phyloP scores from a whole-genome alignment of 2,329 filamentous ascomycete genomes.

The Ceratocystis papillata region DNA sequence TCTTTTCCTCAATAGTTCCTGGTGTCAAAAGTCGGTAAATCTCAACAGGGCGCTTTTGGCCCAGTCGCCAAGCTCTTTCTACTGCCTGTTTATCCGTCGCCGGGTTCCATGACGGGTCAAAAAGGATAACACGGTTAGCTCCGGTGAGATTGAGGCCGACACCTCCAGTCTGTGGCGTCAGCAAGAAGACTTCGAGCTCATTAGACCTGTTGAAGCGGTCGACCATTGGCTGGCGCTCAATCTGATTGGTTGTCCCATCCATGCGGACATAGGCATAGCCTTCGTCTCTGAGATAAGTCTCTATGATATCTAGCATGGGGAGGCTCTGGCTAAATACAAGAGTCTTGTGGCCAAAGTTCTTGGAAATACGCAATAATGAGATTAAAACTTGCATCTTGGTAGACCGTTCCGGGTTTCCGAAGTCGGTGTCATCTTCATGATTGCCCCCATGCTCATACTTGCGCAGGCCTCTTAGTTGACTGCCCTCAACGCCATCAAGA shows the following conservation, averaged over 20 bases:
- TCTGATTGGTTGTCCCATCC: slow-evolving; percentile 86
- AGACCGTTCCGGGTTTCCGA: slow-evolving; percentile 67
- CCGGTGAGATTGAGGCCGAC: slow-evolving; percentile 90
- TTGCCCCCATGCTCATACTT: background rate
- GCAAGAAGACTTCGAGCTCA: slow-evolving; percentile 71
- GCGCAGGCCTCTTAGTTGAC: background rate
- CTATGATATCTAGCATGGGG: slow-evolving; percentile 90
- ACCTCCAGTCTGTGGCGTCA: slow-evolving; percentile 92
- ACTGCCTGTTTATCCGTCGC: slow-evolving; percentile 92
- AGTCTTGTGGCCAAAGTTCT: slow-evolving; percentile 80
- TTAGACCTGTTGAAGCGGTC: slow-evolving; percentile 83
- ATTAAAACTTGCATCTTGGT: slow-evolving; percentile 96
- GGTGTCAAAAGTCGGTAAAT: slow-evolving; percentile 98
- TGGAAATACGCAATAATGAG: slow-evolving; percentile 78
- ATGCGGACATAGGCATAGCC: slow-evolving; percentile 72
- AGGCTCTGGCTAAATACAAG: slow-evolving; percentile 86
- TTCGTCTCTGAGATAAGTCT: slow-evolving; percentile 63
- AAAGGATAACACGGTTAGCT: slow-evolving; percentile 92
- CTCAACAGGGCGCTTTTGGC: slow-evolving; percentile 87
- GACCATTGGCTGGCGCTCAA: slow-evolving; percentile 77
- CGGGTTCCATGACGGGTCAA: slow-evolving; percentile 97
- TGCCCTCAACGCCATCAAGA: background rate
- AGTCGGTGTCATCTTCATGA: slow-evolving; percentile 36
- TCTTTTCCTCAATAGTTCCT: slow-evolving; percentile 97
- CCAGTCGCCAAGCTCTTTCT: slow-evolving; percentile 88